Conservation (phyloP, 306 rosid species). For the Lotus japonicus region DNA sequence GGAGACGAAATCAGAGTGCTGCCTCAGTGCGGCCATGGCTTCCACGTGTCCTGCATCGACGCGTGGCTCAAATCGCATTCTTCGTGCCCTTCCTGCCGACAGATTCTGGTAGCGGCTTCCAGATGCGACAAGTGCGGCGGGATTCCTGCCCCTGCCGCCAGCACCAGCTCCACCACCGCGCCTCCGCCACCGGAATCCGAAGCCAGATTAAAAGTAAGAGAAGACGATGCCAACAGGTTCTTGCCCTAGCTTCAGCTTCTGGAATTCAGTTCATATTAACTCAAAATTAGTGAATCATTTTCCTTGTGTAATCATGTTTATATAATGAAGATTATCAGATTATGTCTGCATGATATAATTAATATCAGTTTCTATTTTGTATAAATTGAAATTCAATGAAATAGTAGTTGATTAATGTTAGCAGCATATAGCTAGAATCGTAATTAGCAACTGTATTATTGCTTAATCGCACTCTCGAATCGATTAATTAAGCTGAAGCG, state of each 20-base stretch:
- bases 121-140: conserved; percentile 73
- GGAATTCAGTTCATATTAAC: background rate
- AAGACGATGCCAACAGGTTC: conserved; percentile 42
- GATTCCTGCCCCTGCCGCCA: conserved; percentile 28
- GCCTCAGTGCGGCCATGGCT: conserved; percentile 76
- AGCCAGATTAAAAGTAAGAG: conserved; percentile 39
- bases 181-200: conserved; percentile 21
- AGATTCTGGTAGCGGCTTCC: conserved; percentile 40
- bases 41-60: conserved; percentile 70
- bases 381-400: background rate
- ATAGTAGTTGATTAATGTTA: background rate
- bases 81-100: conserved; percentile 78
- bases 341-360: no score
- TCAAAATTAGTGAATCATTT: background rate
- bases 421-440: background rate
- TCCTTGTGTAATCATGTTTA: background rate
- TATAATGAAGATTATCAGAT: background rate
- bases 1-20: conserved; percentile 74
- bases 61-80: conserved; percentile 83
- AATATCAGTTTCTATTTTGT: no score
- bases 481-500: background rate
- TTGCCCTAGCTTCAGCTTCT: conserved; percentile 49
- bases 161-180: conserved; percentile 21
- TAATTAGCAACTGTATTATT: conserved; percentile 2
- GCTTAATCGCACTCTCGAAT: background rate